Conservation (phyloP, 1,139 yeast genomes). For the Yamadazyma pseudoaaseri region DNA sequence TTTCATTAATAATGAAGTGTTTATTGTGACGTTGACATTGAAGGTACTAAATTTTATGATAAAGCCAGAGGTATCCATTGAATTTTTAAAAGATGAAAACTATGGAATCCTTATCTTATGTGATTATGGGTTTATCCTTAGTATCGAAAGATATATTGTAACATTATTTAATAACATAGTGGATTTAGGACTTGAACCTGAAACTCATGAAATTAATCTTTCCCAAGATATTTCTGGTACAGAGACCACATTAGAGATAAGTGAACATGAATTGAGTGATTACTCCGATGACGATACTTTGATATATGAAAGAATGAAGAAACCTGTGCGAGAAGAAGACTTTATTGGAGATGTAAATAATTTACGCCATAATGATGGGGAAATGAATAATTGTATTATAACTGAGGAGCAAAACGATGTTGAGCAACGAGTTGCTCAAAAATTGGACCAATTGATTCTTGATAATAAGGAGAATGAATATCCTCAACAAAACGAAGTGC, state of each 20-base stretch:
- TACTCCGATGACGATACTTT: conserved; percentile 1
- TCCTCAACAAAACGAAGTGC: not conserved
- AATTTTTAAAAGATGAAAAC: conserved; percentile 32
- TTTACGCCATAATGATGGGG: conserved; percentile 31
- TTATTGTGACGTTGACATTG: conserved; percentile 32
- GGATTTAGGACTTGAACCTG: not conserved
- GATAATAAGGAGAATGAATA: not conserved
- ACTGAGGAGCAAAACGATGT: not conserved
- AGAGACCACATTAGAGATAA: conserved; percentile 15
- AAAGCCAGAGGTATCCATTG: conserved; percentile 17
- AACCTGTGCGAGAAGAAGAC: conserved; percentile 10
- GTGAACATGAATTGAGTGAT: conserved; percentile 12
- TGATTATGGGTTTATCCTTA: conserved; percentile 26
- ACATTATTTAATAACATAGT: conserved; percentile 4
- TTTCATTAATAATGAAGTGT: conserved; percentile 25
- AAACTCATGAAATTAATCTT: conserved; percentile 5
- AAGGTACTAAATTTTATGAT: conserved; percentile 21
- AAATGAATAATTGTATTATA: not conserved
- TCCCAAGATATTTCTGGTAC: conserved; percentile 14
- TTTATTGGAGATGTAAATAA: conserved; percentile 30
- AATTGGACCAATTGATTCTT: not conserved
- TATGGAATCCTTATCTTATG: conserved; percentile 30
- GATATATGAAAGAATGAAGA: conserved; percentile 1
- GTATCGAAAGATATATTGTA: conserved; percentile 30
- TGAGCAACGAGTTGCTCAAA: not conserved